These are phyloP conservation scores for Clarireedia paspali DNA, from an alignment of 2,329 filamentous ascomycete species.

Conservation along the genomic window DNA sequence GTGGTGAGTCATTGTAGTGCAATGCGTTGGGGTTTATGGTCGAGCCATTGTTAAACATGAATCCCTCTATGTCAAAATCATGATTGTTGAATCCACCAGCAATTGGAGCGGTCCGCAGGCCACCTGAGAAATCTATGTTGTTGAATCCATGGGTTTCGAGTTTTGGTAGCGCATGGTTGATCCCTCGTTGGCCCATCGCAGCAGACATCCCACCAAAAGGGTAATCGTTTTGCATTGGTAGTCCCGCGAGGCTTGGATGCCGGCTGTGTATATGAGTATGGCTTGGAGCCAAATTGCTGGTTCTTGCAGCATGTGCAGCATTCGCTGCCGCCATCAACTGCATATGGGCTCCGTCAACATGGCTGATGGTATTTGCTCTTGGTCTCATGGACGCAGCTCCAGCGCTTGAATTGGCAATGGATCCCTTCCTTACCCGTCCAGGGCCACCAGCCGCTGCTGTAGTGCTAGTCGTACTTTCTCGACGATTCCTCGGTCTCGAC, in stretches of 20 bases:
- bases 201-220: slow-evolving; percentile 66
- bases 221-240: slow-evolving; percentile 54
- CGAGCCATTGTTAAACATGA: slow-evolving; percentile 37
- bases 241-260: slow-evolving; percentile 65
- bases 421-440: slow-evolving; percentile 84
- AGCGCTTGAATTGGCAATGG: slow-evolving; percentile 61
- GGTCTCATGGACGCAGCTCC: slow-evolving; percentile 64
- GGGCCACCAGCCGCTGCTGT: slow-evolving; percentile 51
- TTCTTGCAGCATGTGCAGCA: slow-evolving; percentile 35
- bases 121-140: slow-evolving; percentile 55
- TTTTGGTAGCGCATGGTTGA: slow-evolving; percentile 65
- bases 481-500: slow-evolving; percentile 75
- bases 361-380: slow-evolving; percentile 91
- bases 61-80: slow-evolving; percentile 64
- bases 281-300: neutral
- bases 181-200: slow-evolving; percentile 57
- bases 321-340: slow-evolving; percentile 61
- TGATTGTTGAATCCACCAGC: slow-evolving; percentile 56
- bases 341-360: slow-evolving; percentile 72
- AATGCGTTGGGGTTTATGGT: slow-evolving; percentile 68
- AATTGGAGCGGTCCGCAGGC: slow-evolving; percentile 71
- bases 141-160: slow-evolving; percentile 71
- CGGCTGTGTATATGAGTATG: slow-evolving; percentile 51
- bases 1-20: slow-evolving; percentile 76
- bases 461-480: slow-evolving; percentile 77